Base-by-base conservation (phyloP, 768 basidiomycete genomes). In the Psilocybe sp. region DNA sequence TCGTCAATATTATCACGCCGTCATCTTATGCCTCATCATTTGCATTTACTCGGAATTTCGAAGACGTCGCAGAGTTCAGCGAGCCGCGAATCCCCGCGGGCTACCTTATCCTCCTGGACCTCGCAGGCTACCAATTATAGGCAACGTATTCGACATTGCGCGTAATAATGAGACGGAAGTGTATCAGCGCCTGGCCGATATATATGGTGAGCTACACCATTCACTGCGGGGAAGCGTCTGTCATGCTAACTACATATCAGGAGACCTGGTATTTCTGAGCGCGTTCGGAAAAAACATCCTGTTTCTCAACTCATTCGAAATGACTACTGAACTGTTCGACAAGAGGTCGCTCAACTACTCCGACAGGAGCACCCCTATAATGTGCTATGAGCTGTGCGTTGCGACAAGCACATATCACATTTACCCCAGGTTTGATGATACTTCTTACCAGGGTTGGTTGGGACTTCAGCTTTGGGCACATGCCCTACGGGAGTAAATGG, bases 331-430 rank as follows among this genome's bases (percentile, higher is more conserved):
- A 20, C 71, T 84, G 1, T 77, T 85, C 32, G 82, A 83, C 46
- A 82, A 76, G 53, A 69, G 77, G 13, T 79, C 76, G 28, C 57
- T 65, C 14, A 81, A 79, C 43, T 84, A 83, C 53, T 82, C 83
- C 5, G 79, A 81, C 55, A 28, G 23, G 23, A 28, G 23, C 7
- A 28, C 73, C 79, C 39, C 69, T 64, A 35, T 54, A 70, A 50
- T 64, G 76, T 7, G 65, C 69, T 0, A 80, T 81, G 79, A 74
- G 77, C 49, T 71, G 77, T 47, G 75, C 76, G 18, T 53, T 81
- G 77, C 78, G 14, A 1, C 34, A 49, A 47, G 70, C 63, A 28
- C 34, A 14, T 12, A 44, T 44, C 16, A 14, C 20, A 33, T 36
- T 38, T 32, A 31, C 10, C 38, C 14, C 41, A 15, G 31, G 44